Evolutionary conservation across 1,284 basidiomycete genomes (phyloP).

Genomic region (Agroathelia rolfsii): DNA sequence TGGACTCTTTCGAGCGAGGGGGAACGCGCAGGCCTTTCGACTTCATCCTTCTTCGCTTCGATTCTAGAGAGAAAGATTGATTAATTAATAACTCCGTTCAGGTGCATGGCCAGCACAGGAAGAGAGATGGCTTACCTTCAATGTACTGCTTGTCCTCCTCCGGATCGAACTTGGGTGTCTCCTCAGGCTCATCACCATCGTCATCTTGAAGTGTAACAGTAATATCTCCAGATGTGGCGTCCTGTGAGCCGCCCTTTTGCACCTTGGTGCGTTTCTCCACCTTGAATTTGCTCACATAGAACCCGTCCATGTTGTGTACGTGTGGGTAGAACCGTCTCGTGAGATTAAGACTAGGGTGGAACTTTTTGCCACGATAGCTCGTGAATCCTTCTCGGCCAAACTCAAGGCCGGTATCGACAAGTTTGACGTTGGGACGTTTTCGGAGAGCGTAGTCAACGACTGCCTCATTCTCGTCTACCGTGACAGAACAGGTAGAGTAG

Average conservation of each 20-base stretch:
- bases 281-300: slow-evolving; percentile 98
- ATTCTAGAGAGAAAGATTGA: slow-evolving; percentile 32
- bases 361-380: slow-evolving; percentile 82
- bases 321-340: slow-evolving; percentile 90
- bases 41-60: slow-evolving; percentile 63
- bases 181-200: slow-evolving; percentile 18
- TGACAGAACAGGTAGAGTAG: slow-evolving; percentile 98
- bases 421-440: slow-evolving; percentile 90
- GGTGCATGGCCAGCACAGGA: slow-evolving; percentile 9
- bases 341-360: slow-evolving; percentile 71
- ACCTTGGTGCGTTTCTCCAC: slow-evolving; percentile 69
- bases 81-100: slow-evolving; percentile 8
- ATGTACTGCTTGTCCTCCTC: slow-evolving; percentile 64
- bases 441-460: slow-evolving; percentile 98
- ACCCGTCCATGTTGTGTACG: slow-evolving; percentile 95
- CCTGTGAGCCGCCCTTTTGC: slow-evolving; percentile 26
- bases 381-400: slow-evolving; percentile 93
- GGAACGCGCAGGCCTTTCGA: slow-evolving; percentile 62
- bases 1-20: slow-evolving; percentile 27
- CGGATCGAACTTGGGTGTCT: slow-evolving; percentile 44
- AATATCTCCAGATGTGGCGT: slow-evolving; percentile 21
- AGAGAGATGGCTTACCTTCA: slow-evolving; percentile 41
- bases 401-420: slow-evolving; percentile 88
- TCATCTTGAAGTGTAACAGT: slow-evolving; percentile 13
- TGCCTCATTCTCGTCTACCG: slow-evolving; percentile 96